Conservation (phyloP, 78 protist genomes). For the Dictyostelium capitatum region DNA sequence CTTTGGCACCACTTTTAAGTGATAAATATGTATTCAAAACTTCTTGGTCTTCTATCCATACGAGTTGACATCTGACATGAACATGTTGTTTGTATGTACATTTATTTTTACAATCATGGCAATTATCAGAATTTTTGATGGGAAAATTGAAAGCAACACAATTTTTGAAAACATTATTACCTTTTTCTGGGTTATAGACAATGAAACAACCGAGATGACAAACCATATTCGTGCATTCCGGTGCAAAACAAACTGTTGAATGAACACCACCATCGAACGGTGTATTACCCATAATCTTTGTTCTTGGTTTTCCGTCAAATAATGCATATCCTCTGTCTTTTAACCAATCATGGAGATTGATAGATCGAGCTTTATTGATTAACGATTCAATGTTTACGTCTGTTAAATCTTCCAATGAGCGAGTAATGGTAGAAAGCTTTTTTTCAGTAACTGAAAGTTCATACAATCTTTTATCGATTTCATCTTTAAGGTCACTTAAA, state of each 20-base stretch:
- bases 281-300: not conserved
- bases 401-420: not conserved
- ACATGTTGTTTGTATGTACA: conserved; percentile 2
- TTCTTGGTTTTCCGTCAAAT: not conserved
- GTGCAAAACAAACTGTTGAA: not conserved
- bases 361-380: not conserved
- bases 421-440: no score
- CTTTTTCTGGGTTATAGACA: not conserved
- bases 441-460: no score
- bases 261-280: not conserved
- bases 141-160: not conserved
- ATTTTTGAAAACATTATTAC: not conserved
- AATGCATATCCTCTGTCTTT: not conserved
- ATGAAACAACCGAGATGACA: not conserved
- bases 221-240: not conserved
- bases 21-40: not conserved
- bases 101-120: not conserved
- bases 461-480: no score
- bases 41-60: not conserved
- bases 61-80: not conserved
- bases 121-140: no score
- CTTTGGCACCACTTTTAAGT: not conserved
- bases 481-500: not conserved
- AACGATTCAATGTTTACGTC: not conserved
- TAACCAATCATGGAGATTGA: conserved; percentile 8